phyloP scores from a whole-genome alignment of 495 filamentous ascomycete species.

The Lophiostoma macrostomum region DNA sequence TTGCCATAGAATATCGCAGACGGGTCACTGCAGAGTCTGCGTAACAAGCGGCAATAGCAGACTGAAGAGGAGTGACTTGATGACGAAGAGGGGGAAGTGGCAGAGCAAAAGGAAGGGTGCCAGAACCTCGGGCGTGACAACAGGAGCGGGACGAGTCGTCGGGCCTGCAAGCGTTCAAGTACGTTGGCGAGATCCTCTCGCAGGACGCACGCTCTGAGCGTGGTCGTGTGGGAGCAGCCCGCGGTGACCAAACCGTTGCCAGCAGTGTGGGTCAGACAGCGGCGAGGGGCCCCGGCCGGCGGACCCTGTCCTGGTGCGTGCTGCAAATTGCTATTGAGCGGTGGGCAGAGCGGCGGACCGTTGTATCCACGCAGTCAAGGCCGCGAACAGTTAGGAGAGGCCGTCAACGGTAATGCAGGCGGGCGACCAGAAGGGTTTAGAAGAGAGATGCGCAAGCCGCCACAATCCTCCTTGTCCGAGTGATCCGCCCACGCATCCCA shows the following conservation, averaged over 20 bases:
- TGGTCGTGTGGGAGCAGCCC: constrained; percentile 14
- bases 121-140: constrained; percentile 24
- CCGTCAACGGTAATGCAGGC: constrained; percentile 34
- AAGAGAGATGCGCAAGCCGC: constrained; percentile 18
- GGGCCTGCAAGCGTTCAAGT: constrained; percentile 35
- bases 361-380: constrained; percentile 18
- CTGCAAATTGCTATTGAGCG: constrained; percentile 8
- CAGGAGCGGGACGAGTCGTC: constrained; percentile 22
- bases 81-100: constrained; percentile 1
- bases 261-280: constrained; percentile 35
- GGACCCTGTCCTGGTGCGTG: constrained; percentile 15
- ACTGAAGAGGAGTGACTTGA: not conserved
- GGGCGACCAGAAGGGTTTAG: constrained; percentile 20
- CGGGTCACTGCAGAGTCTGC: constrained; percentile 26
- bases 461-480: constrained; percentile 15
- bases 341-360: constrained; percentile 28
- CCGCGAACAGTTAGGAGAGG: constrained; percentile 13
- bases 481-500: constrained; percentile 28
- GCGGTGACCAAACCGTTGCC: constrained; percentile 32
- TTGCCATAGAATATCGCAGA: constrained; percentile 27
- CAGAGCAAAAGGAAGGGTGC: constrained; percentile 21
- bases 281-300: constrained; percentile 15
- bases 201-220: no score
- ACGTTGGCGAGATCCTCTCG: constrained; percentile 21
- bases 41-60: constrained; percentile 13